Evolutionary conservation across 805 yeast species (phyloP).

Genomic region (Barnettozyma wickerhamii): DNA sequence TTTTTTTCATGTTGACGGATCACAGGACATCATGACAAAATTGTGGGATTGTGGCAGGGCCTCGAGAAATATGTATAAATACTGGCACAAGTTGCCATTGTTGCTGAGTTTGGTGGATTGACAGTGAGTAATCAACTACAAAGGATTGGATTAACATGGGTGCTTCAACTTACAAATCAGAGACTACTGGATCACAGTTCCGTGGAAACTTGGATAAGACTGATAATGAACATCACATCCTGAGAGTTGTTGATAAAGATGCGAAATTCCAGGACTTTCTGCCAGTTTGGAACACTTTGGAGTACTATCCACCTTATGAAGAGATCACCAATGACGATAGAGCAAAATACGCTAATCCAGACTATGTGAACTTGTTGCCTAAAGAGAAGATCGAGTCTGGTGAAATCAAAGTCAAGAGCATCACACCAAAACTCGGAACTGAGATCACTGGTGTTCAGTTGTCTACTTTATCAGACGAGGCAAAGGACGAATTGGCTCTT

Average conservation of each 20-base stretch:
- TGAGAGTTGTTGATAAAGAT: conserved; percentile 11
- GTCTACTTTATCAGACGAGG: conserved; percentile 45
- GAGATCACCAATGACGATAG: conserved; percentile 5
- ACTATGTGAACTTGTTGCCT: conserved; percentile 24
- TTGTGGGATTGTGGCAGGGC: conserved; percentile 5
- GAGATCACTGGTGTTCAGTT: conserved; percentile 56
- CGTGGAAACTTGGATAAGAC: conserved; percentile 4
- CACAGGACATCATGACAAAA: not conserved
- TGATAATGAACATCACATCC: conserved; percentile 2
- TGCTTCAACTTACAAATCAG: conserved; percentile 11
- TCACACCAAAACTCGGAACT: conserved; percentile 67
- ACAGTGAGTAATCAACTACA: too few species aligned
- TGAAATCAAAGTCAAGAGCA: conserved; percentile 5
- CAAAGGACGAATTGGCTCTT: conserved; percentile 65
- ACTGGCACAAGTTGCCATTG: conserved; percentile 1
- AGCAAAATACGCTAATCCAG: conserved; percentile 19
- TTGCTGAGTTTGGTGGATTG: too few species aligned
- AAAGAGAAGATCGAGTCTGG: conserved; percentile 6
- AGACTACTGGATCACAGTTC: conserved; percentile 13
- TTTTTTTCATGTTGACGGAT: not conserved
- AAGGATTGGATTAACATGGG: too few species aligned
- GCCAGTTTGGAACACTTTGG: conserved; percentile 26
- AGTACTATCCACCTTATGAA: conserved; percentile 18
- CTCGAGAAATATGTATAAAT: not conserved
- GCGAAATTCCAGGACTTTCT: conserved; percentile 27